Base-by-base conservation (phyloP, 345 rosid genomes). In the Atalantia buxifolia region DNA sequence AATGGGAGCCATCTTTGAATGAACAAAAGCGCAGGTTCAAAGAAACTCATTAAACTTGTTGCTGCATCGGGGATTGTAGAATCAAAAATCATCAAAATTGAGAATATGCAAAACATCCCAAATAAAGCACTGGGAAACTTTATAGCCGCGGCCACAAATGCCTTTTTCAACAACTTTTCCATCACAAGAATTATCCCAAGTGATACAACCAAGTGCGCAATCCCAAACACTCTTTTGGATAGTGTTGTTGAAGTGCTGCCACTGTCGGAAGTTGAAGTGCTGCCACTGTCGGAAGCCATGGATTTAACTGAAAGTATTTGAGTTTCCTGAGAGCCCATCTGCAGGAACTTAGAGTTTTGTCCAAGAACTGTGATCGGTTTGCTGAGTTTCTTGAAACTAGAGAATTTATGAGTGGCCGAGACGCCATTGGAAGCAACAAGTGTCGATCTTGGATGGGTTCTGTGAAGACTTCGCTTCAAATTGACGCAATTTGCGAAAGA, bases 81-180 rank as follows among this genome's bases (percentile, higher is more conserved):
- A 83, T 93, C 99, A 24, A 93, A 88, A 55, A 92, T 75, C 74
- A 87, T 80, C 69, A 95, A 81, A 78, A 91, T 90, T 59, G 97
- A 87, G 83, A 95, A 95, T 71, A 93, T 95, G 85, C 98, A 95
- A 72, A 95, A 95, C 98, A 95, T 95, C 40, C 98, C 98, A 76
- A 95, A 93, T 66, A 95, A 79, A 13, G 98, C 98, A 72, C 98
- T 95, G 19, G 98, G 98, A 81, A 95, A 95, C 89, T 93, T 92
- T 48, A 95, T 89, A n/a, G 97, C 89, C 22, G 99, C 97, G 12
- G 89, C 91, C 50, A 89, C 82, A 86, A 95, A 95, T 16, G 94
- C 98, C 75, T 81, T 68, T 72, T 93, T 91, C 91, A 95, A 89
- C 45, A 84, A 86, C 68, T 83, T 85, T 60, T 95, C 99, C 85